Evolutionary conservation across 2,329 filamentous ascomycete genomes (phyloP), one percentile per base, ranked within the genome.

Genomic region (Chaetomiaceae sp.): DNA sequence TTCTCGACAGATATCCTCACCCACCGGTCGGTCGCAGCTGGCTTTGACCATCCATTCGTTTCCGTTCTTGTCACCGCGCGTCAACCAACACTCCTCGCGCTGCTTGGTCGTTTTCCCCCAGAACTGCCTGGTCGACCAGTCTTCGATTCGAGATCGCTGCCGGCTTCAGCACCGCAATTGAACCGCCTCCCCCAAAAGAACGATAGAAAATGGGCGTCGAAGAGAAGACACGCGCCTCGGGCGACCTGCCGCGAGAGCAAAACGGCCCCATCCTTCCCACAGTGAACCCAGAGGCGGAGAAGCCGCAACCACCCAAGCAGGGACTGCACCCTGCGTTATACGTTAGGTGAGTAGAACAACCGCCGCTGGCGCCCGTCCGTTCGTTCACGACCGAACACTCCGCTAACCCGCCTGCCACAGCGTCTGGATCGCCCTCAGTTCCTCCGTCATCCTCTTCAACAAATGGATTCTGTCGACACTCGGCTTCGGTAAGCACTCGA

Each of bases 401-500:
- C 19, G 37, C 27, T 57, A 47, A 59, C 52, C 15, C 12, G 39
- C 42, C 27, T n/a, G n/a, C 12, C 61, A 38, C 71, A 96, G 91
- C 65, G 79, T 85, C 63, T 99, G 94, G 94, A 97, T 99, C 68
- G 77, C 85, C 55, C 80, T 96, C 71, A 95, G 89, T 67, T 96
- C 91, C 39, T 89, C 87, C 65, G 91, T 97, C 68, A 99, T 99
- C 70, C 79, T 99, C 58, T 97, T 96, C 86, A 97, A 99, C 85
- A 99, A 99, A 83, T 96, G 89, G 84, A 90, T 99, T 66, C 81
- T 97, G 59, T 85, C 92, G 66, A 91, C 87, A 36, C 80, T 87
- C 59, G 81, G 89, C 59, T 96, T 96, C 78, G 82, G 87, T 89
- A 80, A 78, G 85, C 70, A 60, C 33, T 44, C 31, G n/a, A n/a